Evolutionary conservation across 2,329 filamentous ascomycete genomes (phyloP).

Genomic region (Ilyonectria sp.): DNA sequence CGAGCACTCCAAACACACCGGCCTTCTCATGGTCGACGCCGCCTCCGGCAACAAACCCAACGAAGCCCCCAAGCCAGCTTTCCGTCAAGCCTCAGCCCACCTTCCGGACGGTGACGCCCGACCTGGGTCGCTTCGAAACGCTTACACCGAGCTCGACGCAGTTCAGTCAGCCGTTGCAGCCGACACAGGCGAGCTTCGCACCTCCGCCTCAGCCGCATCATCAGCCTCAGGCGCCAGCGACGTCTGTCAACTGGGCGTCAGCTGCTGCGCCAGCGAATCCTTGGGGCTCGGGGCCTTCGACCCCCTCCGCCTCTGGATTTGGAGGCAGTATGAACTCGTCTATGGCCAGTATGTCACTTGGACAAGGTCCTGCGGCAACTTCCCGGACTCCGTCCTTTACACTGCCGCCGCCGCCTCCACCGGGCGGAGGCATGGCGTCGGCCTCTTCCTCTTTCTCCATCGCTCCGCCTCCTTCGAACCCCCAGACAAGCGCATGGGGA

Average conservation of each 20-base stretch:
- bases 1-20: constrained; percentile 60
- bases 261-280: constrained; percentile 59
- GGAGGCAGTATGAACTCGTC: constrained; percentile 58
- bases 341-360: constrained; percentile 66
- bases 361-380: constrained; percentile 57
- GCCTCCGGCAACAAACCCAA: constrained; percentile 57
- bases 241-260: constrained; percentile 68
- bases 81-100: constrained; percentile 55
- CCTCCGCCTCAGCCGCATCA: constrained; percentile 45
- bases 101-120: constrained; percentile 73
- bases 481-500: constrained; percentile 46
- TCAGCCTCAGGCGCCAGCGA: constrained; percentile 45
- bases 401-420: constrained; percentile 70
- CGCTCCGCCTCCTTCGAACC: constrained; percentile 60
- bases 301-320: constrained; percentile 49
- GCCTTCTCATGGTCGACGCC: constrained; percentile 78
- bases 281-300: constrained; percentile 61
- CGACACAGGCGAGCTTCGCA: constrained; percentile 52
- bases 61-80: constrained; percentile 51
- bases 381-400: constrained; percentile 67
- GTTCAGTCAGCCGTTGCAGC: constrained; percentile 73
- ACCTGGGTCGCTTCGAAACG: constrained; percentile 68
- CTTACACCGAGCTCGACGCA: constrained; percentile 74
- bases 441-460: constrained; percentile 62
- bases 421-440: constrained; percentile 51